Evolutionary conservation across 768 basidiomycete species (phyloP).

Genomic region (Naematelia aurantialba): DNA sequence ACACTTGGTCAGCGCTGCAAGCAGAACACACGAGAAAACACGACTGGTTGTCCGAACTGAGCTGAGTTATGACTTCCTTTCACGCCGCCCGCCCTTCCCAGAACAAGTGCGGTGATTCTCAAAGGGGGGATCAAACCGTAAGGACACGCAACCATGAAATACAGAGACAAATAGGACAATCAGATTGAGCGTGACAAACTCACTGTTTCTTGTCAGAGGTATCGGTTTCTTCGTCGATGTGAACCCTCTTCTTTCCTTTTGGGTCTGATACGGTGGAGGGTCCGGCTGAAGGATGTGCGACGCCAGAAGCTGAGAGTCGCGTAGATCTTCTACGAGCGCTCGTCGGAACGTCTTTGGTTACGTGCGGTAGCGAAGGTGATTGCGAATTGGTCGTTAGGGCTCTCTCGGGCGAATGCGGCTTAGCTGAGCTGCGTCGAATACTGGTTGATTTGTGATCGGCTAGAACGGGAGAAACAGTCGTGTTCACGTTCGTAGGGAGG

Average conservation of each 20-base stretch:
- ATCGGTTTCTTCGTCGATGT: conserved; percentile 12
- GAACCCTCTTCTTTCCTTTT: conserved; percentile 28
- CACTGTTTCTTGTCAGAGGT: neutral
- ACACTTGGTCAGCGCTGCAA: neutral
- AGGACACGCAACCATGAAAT: neutral
- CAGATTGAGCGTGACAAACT: neutral
- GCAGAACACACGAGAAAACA: conserved; percentile 1
- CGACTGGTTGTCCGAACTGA: neutral
- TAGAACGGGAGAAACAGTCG: neutral
- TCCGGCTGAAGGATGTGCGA: neutral
- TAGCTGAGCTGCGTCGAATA: conserved; percentile 1
- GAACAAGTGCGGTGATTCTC: neutral
- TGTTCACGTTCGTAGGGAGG: conserved; percentile 1
- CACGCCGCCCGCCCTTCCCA: conserved; percentile 1
- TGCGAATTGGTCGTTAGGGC: conserved; percentile 28
- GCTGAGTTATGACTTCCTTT: conserved; percentile 6
- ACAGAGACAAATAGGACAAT: neutral
- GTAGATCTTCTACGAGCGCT: neutral
- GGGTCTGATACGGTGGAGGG: conserved; percentile 8
- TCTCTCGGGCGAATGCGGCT: neutral
- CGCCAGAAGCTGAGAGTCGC: neutral
- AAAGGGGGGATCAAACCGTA: neutral
- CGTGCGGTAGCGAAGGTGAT: neutral
- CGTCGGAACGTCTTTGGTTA: neutral
- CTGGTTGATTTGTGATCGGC: neutral